These are phyloP conservation scores for Tillandsia fasciculata DNA, from an alignment of 176 grass and related monocot genomes.

Conservation along the genomic window DNA sequence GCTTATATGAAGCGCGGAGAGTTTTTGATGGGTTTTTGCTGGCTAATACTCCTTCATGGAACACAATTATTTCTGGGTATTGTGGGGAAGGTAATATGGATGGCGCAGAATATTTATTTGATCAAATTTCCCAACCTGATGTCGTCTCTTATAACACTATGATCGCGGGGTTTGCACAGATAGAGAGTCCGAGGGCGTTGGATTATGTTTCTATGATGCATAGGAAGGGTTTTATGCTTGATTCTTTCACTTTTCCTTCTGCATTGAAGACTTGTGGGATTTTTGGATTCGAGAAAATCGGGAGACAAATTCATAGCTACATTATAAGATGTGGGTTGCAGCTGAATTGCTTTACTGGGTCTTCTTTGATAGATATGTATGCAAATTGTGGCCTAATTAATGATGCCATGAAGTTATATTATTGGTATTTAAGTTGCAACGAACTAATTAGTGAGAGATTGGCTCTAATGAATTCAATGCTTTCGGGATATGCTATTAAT, in stretches of 20 bases:
- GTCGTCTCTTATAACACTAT: constrained; percentile 30
- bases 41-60: constrained; percentile 22
- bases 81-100: constrained; percentile 15
- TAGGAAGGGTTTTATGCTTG: constrained; percentile 25
- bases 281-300: constrained; percentile 16
- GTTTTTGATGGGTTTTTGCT: constrained; percentile 16
- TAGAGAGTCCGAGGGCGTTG: constrained; percentile 22
- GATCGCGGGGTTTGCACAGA: constrained; percentile 26
- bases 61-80: constrained; percentile 32
- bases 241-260: constrained; percentile 28
- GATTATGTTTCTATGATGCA: constrained; percentile 26
- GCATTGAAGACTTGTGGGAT: constrained; percentile 20
- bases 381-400: constrained; percentile 23
- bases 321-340: constrained; percentile 22
- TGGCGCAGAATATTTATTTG: constrained; percentile 23
- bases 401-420: constrained; percentile 16
- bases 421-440: constrained; percentile 6
- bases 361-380: constrained; percentile 36
- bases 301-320: constrained; percentile 28
- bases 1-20: constrained; percentile 15
- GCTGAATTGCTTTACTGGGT: constrained; percentile 12
- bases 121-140: constrained; percentile 19
- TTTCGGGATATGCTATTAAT: constrained; percentile 29
- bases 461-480: constrained; percentile 26
- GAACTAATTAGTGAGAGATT: constrained; percentile 4